Evolutionary conservation across 2,329 filamentous ascomycete genomes (phyloP), one percentile per base, ranked within the genome.

Genomic region (Epichloe gansuensis): DNA sequence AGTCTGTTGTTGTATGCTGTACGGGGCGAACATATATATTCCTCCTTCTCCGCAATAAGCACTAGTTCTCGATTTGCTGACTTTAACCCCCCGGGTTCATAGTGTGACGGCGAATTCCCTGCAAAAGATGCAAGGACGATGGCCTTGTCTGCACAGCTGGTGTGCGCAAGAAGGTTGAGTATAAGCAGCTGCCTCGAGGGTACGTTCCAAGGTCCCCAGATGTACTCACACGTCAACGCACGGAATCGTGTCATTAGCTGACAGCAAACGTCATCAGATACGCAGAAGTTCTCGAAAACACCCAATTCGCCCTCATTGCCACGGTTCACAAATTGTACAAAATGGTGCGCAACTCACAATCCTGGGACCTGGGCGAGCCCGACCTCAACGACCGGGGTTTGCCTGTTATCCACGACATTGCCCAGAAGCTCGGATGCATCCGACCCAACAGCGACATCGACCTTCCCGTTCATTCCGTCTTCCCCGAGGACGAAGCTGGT

Each of bases 31-130:
- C 28, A 31, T 31, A 31, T 31, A 31, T 8, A 21, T 21, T 21
- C 25, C 25, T 6, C 28, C 28, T 5, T 2, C 28, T 21, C 17
- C 17, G 17, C 17, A 28, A 28, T 9, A 9, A 8, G 28, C 28
- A 31, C 28, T 31, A 31, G 28, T 31, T 11, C 28, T 31, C 21
- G 11, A 12, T 44, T 28, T 45, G 43, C 43, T 45, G 25, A 45
- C 25, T 7, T 17, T 4, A 11, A 8, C 8, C 7, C 7, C 17
- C 15, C 8, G 8, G 12, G 13, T 21, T 15, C 5, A 3, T 21
- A 82, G 79, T 83, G 80, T 61, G 80, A 83, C 57, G 80, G 80
- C 56, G 80, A 83, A 61, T 82, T 82, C 53, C 80, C 9, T 84
- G 81, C 65, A 83, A 83, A 67, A 71, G 81, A 60, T 84, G 81